A percentile compares a stretch with the other conserved stretches of the same genome.
Evolutionary conservation across 352 stramenopile genomes (phyloP).

Genomic region (Phytophthora foliorum): DNA sequence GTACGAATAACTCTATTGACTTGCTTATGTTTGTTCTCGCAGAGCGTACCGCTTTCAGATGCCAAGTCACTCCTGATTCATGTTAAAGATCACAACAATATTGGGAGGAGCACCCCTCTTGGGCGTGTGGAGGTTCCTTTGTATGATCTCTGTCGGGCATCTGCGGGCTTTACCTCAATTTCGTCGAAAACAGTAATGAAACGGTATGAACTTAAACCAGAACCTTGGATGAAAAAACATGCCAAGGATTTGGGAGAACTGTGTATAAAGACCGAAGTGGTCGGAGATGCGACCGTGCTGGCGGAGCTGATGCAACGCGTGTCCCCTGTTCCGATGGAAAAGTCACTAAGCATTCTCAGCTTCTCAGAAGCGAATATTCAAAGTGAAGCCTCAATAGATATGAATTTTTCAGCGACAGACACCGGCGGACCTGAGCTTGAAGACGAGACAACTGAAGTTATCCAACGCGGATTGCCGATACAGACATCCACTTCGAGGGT

Average conservation of each 20-base stretch:
- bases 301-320: constrained; percentile 62
- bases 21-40: constrained; percentile 5
- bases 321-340: constrained; percentile 44
- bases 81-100: constrained; percentile 83
- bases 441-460: constrained; percentile 59
- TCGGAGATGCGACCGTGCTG: constrained; percentile 62
- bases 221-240: constrained; percentile 82
- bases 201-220: constrained; percentile 63
- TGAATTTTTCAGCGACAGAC: constrained; percentile 11
- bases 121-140: constrained; percentile 75
- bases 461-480: constrained; percentile 49
- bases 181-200: constrained; percentile 57
- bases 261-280: constrained; percentile 74
- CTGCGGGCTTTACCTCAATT: constrained; percentile 64
- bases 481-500: constrained; percentile 46
- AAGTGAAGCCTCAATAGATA: constrained; percentile 22
- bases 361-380: constrained; percentile 60
- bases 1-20: neutral
- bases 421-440: constrained; percentile 38
- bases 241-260: constrained; percentile 65
- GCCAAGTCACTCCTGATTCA: constrained; percentile 66
- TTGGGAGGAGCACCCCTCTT: constrained; percentile 66
- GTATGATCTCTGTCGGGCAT: constrained; percentile 65
- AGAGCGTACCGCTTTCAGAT: constrained; percentile 60
- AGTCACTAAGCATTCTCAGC: constrained; percentile 64